These are phyloP conservation scores for Globisporangium nunn DNA, from an alignment of 352 stramenopile species.

Conservation along the genomic window DNA sequence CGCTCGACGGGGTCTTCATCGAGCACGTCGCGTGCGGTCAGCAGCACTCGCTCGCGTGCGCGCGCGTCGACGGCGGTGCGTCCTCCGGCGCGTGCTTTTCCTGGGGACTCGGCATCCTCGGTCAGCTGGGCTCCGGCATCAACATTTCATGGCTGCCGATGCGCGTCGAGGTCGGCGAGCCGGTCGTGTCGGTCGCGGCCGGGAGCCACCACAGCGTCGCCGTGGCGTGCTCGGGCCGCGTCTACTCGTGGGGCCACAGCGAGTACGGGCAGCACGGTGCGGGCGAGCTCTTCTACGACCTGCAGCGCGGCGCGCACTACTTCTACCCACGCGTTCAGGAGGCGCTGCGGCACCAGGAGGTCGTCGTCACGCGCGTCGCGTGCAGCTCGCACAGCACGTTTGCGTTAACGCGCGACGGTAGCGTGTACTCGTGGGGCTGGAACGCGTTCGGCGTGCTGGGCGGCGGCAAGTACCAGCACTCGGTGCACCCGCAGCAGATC, in stretches of 20 bases:
- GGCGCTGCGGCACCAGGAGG: constrained; percentile 30
- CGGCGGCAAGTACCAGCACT: constrained; percentile 69
- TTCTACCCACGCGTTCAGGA: constrained; percentile 60
- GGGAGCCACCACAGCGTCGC: constrained; percentile 75
- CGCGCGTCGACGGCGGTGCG: constrained; percentile 14
- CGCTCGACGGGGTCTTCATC: constrained; percentile 44
- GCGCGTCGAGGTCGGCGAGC: constrained; percentile 41
- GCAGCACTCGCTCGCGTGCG: constrained; percentile 65
- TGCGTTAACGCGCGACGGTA: constrained; percentile 37
- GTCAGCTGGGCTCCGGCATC: constrained; percentile 55
- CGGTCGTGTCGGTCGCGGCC: constrained; percentile 48
- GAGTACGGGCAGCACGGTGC: constrained; percentile 80
- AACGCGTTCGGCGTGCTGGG: constrained; percentile 74
- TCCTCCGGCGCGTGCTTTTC: constrained; percentile 54
- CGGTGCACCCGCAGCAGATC: constrained; percentile 55
- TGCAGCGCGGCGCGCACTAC: constrained; percentile 71
- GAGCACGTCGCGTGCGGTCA: constrained; percentile 66
- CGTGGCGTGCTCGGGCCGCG: constrained; percentile 41
- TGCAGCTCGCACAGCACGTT: constrained; percentile 80
- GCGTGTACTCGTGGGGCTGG: constrained; percentile 84
- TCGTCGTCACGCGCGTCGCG: constrained; percentile 23
- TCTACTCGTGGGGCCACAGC: constrained; percentile 76
- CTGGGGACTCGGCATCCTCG: constrained; percentile 70
- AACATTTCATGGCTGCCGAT: constrained; percentile 62
- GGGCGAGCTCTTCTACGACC: constrained; percentile 53